Evolutionary conservation across 345 rosid genomes (phyloP).

Genomic region (Lepidium sativum): DNA sequence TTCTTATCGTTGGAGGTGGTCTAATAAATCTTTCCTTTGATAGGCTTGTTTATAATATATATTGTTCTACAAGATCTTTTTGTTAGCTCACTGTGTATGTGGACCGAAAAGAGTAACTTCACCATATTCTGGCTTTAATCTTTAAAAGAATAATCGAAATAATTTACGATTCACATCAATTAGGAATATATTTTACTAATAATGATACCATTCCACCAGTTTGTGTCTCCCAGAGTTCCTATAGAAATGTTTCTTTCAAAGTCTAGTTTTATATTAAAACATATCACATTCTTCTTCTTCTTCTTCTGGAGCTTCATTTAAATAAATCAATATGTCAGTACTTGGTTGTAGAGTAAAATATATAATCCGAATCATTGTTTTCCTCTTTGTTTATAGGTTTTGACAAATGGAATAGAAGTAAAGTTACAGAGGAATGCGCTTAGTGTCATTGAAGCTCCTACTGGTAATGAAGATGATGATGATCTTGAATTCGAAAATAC

Average conservation of each 20-base stretch:
- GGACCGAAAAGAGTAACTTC: constrained; percentile 23
- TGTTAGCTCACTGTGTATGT: constrained; percentile 20
- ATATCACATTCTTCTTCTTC: neutral
- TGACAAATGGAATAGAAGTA: constrained; percentile 96
- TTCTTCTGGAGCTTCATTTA: constrained; percentile 17
- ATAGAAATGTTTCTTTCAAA: neutral
- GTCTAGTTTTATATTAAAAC: no score
- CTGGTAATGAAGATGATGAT: constrained; percentile 94
- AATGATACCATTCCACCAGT: constrained; percentile 16
- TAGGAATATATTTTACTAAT: neutral
- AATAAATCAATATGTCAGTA: constrained; percentile 2
- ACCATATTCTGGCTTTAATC: constrained; percentile 21
- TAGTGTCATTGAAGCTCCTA: constrained; percentile 89
- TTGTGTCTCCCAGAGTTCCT: constrained; percentile 8
- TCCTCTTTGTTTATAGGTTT: constrained; percentile 41
- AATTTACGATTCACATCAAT: constrained; percentile 1
- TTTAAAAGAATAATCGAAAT: constrained; percentile 8
- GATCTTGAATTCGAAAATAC: constrained; percentile 58
- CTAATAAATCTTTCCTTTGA: constrained; percentile 1
- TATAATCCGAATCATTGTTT: neutral
- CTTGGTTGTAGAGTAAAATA: constrained; percentile 6
- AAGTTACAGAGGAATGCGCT: constrained; percentile 98
- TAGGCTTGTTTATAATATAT: constrained; percentile 12
- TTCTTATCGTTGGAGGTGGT: no score
- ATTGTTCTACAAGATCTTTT: constrained; percentile 11